A percentile compares a stretch with the other conserved stretches of the same genome.
These are phyloP conservation scores for Cladosporium phlei DNA, from an alignment of 2,329 filamentous ascomycete genomes.

Conservation along the genomic window DNA sequence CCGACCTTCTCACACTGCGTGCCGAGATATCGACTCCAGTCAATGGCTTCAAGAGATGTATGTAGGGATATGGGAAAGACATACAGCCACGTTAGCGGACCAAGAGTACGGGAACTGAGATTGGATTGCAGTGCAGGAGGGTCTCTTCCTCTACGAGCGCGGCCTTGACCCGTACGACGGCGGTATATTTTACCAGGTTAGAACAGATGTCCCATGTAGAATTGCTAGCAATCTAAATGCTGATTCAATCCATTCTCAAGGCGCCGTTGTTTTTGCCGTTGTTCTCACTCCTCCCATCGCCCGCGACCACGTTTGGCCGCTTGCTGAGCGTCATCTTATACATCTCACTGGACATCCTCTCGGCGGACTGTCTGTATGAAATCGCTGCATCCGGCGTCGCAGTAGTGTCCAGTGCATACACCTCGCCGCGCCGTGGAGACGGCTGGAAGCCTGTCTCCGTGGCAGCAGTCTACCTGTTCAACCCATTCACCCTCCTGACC, in stretches of 20 bases:
- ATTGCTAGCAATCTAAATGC: not conserved
- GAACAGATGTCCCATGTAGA: conserved; percentile 8
- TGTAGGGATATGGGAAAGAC: conserved; percentile 31
- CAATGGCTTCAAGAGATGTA: conserved; percentile 95
- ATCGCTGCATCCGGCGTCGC: conserved; percentile 81
- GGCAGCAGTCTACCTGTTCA: conserved; percentile 84
- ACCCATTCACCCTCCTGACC: conserved; percentile 86
- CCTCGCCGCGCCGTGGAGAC: conserved; percentile 70
- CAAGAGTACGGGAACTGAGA: conserved; percentile 26
- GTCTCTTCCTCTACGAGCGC: conserved; percentile 89
- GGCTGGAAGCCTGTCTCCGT: conserved; percentile 70
- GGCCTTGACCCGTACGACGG: conserved; percentile 97
- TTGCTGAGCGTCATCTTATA: conserved; percentile 72
- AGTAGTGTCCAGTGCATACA: conserved; percentile 66
- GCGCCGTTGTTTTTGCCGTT: conserved; percentile 85
- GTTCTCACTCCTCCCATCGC: conserved; percentile 80
- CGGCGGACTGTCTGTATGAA: conserved; percentile 69
- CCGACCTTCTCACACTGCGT: conserved; percentile 78
- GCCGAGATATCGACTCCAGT: conserved; percentile 97
- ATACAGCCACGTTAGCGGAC: conserved; percentile 14
- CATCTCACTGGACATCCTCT: conserved; percentile 72
- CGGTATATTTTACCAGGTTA: conserved; percentile 68
- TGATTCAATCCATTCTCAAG: conserved; percentile 43
- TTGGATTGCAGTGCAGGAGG: conserved; percentile 72
- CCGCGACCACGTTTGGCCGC: conserved; percentile 43